Conservation (phyloP, 2,329 filamentous ascomycete genomes). For the Coniochaeta pulveracea region DNA sequence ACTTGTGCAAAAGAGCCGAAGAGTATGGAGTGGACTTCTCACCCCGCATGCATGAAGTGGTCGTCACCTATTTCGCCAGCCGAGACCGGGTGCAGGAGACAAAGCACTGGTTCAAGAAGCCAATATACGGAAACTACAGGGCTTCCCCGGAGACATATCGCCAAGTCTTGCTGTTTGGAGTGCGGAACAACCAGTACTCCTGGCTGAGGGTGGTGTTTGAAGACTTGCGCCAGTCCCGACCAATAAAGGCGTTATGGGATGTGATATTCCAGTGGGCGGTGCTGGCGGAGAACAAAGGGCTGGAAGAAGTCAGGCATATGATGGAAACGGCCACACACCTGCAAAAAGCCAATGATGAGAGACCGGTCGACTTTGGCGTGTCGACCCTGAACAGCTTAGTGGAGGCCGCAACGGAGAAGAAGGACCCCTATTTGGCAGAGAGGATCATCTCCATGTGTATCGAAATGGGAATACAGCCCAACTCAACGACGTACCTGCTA, state of each 20-base stretch:
- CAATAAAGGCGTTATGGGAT: constrained; percentile 53
- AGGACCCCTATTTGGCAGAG: constrained; percentile 62
- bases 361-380: constrained; percentile 43
- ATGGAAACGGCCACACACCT: constrained; percentile 51
- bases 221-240: constrained; percentile 32
- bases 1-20: constrained; percentile 26
- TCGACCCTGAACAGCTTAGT: constrained; percentile 69
- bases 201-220: constrained; percentile 54
- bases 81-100: constrained; percentile 47
- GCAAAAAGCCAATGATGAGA: constrained; percentile 27
- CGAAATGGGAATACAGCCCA: constrained; percentile 52
- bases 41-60: constrained; percentile 33
- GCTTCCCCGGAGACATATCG: constrained; percentile 35
- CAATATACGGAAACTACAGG: constrained; percentile 26
- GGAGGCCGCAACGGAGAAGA: constrained; percentile 55
- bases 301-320: constrained; percentile 64
- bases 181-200: constrained; percentile 43
- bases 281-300: constrained; percentile 53
- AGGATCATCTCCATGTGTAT: constrained; percentile 58
- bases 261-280: constrained; percentile 66
- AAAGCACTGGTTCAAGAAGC: constrained; percentile 55
- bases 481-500: constrained; percentile 60
- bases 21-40: constrained; percentile 32
- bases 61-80: constrained; percentile 52
- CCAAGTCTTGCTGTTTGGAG: constrained; percentile 48